Evolutionary conservation across 768 basidiomycete species (phyloP), one percentile per base, ranked within the genome.

Genomic region (Lyophyllum decastes): DNA sequence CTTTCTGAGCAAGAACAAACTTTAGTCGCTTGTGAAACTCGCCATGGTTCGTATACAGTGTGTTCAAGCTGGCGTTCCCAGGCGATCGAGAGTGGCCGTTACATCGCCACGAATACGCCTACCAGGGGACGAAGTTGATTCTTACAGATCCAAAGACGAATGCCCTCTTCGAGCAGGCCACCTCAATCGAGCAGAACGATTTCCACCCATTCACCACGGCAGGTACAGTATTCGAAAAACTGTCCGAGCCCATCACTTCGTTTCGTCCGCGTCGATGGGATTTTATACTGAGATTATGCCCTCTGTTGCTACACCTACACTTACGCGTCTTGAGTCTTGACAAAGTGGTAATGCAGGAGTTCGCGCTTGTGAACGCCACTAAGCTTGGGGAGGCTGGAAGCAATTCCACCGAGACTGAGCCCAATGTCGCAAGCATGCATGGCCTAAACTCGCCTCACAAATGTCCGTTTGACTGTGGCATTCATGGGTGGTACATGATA

Each of bases 91-190:
- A n/a, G n/a, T n/a, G n/a, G 63, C 26, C 79, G 81, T 19, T 88
- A 86, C 67, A 57, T 86, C 63, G 76, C 72, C 43, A 64, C 65
- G 48, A 84, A 83, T 79, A 84, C 60, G 65, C 74, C 1, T 55
- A 65, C 48, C 75, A 82, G 61, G 81, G 80, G 41, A 71, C 76
- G 7, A 45, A 63, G 17, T 73, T 85, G 34, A 66, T 82, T 35
- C 84, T 85, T 9, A 68, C 70, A 17, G 68, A 66, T 30, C 46
- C 63, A 35, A 68, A 77, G 51, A 64, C 68, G 22, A 45, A 59
- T 17, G 76, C 73, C 12, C 55, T 73, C 16, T 78, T 78, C 61
- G 74, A 75, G 57, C 72, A 74, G 53, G 73, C 73, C 4, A 73
- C 69, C 12, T 80, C 76, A 30, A 64, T 79, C 60, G 87, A 88